phyloP scores from a whole-genome alignment of 2,329 filamentous ascomycete species.

The Colletotrichum aenigma region DNA sequence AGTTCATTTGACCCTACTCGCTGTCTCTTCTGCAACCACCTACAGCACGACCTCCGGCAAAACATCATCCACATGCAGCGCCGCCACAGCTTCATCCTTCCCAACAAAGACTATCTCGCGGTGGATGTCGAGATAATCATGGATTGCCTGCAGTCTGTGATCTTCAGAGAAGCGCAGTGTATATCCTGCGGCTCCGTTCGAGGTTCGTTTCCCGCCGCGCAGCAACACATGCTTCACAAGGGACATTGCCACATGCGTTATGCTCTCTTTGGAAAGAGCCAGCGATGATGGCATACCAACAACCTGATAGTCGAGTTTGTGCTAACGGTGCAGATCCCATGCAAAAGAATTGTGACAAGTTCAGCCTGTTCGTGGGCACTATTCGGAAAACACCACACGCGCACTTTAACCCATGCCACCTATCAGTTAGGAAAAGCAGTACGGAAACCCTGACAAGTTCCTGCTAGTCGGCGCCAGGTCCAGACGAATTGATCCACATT shows the following conservation, averaged over 20 bases:
- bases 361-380: not conserved
- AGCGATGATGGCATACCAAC: not conserved
- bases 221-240: slow-evolving; percentile 55
- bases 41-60: slow-evolving; percentile 30
- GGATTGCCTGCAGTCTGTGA: slow-evolving; percentile 50
- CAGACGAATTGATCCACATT: too few species aligned
- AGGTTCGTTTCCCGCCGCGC: slow-evolving; percentile 44
- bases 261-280: not conserved
- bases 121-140: slow-evolving; percentile 52
- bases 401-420: too few species aligned
- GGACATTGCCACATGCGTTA: slow-evolving; percentile 41
- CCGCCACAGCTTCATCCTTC: slow-evolving; percentile 50
- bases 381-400: too few species aligned
- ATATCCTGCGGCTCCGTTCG: slow-evolving; percentile 51
- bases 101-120: slow-evolving; percentile 37
- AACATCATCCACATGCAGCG: slow-evolving; percentile 53
- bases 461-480: too few species aligned
- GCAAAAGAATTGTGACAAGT: not conserved
- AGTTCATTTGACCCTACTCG: slow-evolving; percentile 28
- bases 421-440: too few species aligned
- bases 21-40: slow-evolving; percentile 48
- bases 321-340: not conserved
- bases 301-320: rapidly evolving
- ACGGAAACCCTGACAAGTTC: too few species aligned
- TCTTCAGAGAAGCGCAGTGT: slow-evolving; percentile 53